Base-by-base conservation (phyloP, 495 filamentous ascomycete species). In the Tuber borchii region DNA sequence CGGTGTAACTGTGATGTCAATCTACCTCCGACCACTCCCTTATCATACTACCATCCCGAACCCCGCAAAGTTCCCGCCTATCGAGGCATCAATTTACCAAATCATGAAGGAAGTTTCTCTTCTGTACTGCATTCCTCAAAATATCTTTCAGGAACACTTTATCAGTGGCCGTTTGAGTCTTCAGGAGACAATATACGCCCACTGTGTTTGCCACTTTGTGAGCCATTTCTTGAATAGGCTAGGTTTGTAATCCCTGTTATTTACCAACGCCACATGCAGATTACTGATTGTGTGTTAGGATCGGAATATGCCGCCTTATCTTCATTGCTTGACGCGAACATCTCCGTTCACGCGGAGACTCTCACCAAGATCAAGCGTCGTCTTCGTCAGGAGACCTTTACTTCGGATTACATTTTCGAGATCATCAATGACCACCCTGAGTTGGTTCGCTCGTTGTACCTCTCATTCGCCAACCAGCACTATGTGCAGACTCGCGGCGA, bases 101-200 rank as follows among this genome's bases (percentile, higher is more conserved):
- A 97, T 99, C 85, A 97, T 96, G 87, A 97, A 98, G 88, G 95
- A 99, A 84, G 90, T 96, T 70, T 97, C 94, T 17, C 89, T 99
- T 68, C 87, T 99, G 48, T 99, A 97, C 89, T 99, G 95, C 86
- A 91, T 99, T 79, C 95, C 95, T 9, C 95, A 97, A 84, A 98
- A 97, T 86, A 93, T 94, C 83, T 92, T 98, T 84, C 94, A 97
- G 83, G 85, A 87, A 70, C 89, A 97, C 83, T 99, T 99, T 84
- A 91, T 92, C 46, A 89, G 88, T n/a, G 96, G 95, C 26, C 87
- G 90, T 74, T 87, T 99, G 74, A 97, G 94, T 84, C 87, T 99
- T 82, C 95, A 99, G 84, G 95, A 99, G 86, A 94, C 96, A 9
- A 93, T 97, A 79, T 99, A 98, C 82, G 94, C 93, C 31, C 95